Conservation (phyloP, 768 basidiomycete genomes). For the Amanita jacksonii region DNA sequence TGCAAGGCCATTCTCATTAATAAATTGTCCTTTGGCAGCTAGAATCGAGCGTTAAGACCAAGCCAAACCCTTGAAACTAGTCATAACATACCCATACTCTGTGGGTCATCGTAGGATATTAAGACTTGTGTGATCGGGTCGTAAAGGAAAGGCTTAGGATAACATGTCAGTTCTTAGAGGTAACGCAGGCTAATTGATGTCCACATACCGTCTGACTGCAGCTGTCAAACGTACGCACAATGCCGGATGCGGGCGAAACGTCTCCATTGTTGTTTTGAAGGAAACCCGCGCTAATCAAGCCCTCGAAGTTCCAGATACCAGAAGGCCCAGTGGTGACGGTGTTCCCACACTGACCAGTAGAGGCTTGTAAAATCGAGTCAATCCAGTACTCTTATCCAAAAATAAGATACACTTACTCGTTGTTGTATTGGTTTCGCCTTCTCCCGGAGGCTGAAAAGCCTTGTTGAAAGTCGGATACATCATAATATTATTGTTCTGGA, state of each 20-base stretch:
- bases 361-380: slow-evolving; percentile 11
- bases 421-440: slow-evolving; percentile 33
- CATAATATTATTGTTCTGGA: slow-evolving; percentile 23
- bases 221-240: slow-evolving; percentile 47
- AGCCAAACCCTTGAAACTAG: background rate
- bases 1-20: slow-evolving; percentile 37
- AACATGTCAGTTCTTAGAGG: slow-evolving; percentile 3
- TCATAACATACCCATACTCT: slow-evolving; percentile 37
- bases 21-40: slow-evolving; percentile 53
- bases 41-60: background rate
- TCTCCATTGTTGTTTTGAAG: slow-evolving; percentile 32
- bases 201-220: slow-evolving; percentile 66
- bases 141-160: slow-evolving; percentile 56
- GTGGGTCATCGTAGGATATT: slow-evolving; percentile 60
- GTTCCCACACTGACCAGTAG: slow-evolving; percentile 44
- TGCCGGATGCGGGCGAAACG: slow-evolving; percentile 30
- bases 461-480: slow-evolving; percentile 28
- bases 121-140: slow-evolving; percentile 39
- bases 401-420: slow-evolving; percentile 16
- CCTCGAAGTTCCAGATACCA: slow-evolving; percentile 55
- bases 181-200: background rate
- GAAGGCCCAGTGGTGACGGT: slow-evolving; percentile 22
- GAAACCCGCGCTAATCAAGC: slow-evolving; percentile 46
- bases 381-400: background rate
- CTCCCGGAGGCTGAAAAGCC: slow-evolving; percentile 43